Evolutionary conservation across 2,329 filamentous ascomycete species (phyloP).

Genomic region (Beauveria bassiana): DNA sequence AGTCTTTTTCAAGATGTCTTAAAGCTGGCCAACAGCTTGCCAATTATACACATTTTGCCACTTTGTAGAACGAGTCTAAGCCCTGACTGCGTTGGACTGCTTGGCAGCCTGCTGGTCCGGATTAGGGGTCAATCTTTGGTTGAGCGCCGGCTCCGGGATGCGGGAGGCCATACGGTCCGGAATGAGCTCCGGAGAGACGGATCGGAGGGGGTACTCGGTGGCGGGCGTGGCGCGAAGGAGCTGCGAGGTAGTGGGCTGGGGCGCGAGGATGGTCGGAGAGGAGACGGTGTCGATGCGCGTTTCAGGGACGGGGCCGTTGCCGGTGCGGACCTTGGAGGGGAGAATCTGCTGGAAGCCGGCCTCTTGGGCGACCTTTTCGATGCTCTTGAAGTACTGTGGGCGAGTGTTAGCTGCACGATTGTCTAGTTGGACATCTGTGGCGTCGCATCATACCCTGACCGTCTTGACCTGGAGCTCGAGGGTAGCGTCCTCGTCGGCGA

Average conservation of each 20-base stretch:
- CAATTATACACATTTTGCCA: neutral
- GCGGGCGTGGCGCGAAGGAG: conserved; percentile 48
- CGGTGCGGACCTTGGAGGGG: conserved; percentile 48
- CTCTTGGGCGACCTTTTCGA: conserved; percentile 54
- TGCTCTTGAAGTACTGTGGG: conserved; percentile 59
- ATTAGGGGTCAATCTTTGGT: conserved; percentile 38
- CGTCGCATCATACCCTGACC: conserved; percentile 41
- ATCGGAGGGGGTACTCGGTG: conserved; percentile 46
- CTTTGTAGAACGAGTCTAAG: conserved; percentile 11
- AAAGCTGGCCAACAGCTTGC: neutral
- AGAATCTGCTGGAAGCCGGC: conserved; percentile 52
- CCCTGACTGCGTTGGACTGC: conserved; percentile 19
- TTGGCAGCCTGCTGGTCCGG: conserved; percentile 35
- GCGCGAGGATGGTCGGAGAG: conserved; percentile 40
- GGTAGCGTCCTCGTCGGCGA: conserved; percentile 74
- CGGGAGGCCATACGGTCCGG: conserved; percentile 55
- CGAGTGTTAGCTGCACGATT: neutral
- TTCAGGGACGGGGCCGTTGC: conserved; percentile 31
- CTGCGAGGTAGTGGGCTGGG: conserved; percentile 48
- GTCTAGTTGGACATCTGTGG: too few relatives aligned
- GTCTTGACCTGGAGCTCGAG: conserved; percentile 67
- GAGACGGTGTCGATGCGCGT: conserved; percentile 36
- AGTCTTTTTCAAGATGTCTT: neutral
- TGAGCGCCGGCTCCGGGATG: conserved; percentile 40
- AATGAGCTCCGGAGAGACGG: conserved; percentile 51